Evolutionary conservation across 106 monocot species (phyloP), one percentile per base, ranked within the genome.

Genomic region (Gastrodia elata): DNA sequence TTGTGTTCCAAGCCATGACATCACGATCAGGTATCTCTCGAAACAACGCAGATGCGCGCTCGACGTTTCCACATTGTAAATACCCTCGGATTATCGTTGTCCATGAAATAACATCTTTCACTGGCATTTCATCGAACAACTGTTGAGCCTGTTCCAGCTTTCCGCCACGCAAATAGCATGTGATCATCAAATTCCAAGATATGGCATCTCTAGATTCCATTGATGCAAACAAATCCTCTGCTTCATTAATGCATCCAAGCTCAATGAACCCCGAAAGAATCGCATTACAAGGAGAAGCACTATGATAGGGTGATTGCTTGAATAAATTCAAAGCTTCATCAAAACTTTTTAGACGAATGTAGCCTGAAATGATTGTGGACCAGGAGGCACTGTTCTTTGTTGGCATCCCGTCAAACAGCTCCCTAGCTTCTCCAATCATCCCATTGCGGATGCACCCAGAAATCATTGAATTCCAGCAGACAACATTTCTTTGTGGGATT

Each of bases 391-490:
- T 64, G 38, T 91, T 88, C 70, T 69, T 87, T 13, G 8, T 8
- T 8, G 85, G 83, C 94, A 91, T 91, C 8, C 39, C 25, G 37
- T 88, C 91, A 26, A 94, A 94, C 82, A 91, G 14, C 35, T 84
- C 73, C 15, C 84, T 57, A 15, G 88, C 91, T 13, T 71, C 71
- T 3, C 39, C 30, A 26, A 94, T 70, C 39, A 37, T 77, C 14
- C 84, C 84, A 37, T 82, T 70, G 27, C 70, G 42, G 0, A 84
- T 11, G 27, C 84, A 88, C 7, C 83, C 87, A 0, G 85, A 81
- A 22, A 91, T 73, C 85, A 94, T 80, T 4, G 90, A 78, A 68
- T 90, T 94, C 90, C 90, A 91, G 39, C 83, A 94, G 1, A 88
- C 80, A 7, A 88, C 88, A 44, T 88, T 94, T 75, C 76, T 72